Evolutionary conservation across 2,329 filamentous ascomycete genomes (phyloP), one percentile per base, ranked within the genome.

Genomic region (Colletotrichum gigasporum): DNA sequence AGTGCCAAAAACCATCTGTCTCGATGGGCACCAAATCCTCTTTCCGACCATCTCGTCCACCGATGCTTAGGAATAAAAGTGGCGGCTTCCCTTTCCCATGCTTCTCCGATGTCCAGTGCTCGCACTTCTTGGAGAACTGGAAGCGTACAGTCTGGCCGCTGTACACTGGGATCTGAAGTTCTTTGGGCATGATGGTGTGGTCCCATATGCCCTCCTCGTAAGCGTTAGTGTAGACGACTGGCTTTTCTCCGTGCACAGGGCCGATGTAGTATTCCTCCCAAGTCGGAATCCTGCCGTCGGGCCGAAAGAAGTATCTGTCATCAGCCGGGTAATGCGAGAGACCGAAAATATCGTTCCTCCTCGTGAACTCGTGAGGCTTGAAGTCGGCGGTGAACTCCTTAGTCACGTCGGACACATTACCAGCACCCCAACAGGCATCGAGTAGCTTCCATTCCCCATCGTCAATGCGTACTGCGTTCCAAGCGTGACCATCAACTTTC

Each of bases 371-470:
- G 7, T 82, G 76, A 0, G 93, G 87, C 1, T 82, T 84, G 75
- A 97, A 97, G 3, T 81, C 74, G 69, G 90, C 85, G 42, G 85
- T 85, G 78, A 94, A 97, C 1, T 81, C 76, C 60, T 84, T 78
- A 14, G 81, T 82, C 51, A 57, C 68, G 18, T 72, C 81, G 42
- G 82, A 77, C 8, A 97, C 78, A 66, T 87, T 82, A 2, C 95
- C 95, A 0, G 95, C 93, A 37, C 96, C 96, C 96, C 96, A 99
- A 74, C 95, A 98, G 0, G 91, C 79, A 72, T 99, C 96, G 50
- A 98, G 80, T 1, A 98, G 85, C 77, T 97, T 97, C 95, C 95
- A 98, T 68, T 89, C 87, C 2, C 92, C 93, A 24, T 89, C 87
- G 71, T 98, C 95, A 63, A 98, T 93, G 53, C 88, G 86, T 6